Base-by-base conservation (phyloP, 2,329 filamentous ascomycete species). In the Apiospora malaysiana region DNA sequence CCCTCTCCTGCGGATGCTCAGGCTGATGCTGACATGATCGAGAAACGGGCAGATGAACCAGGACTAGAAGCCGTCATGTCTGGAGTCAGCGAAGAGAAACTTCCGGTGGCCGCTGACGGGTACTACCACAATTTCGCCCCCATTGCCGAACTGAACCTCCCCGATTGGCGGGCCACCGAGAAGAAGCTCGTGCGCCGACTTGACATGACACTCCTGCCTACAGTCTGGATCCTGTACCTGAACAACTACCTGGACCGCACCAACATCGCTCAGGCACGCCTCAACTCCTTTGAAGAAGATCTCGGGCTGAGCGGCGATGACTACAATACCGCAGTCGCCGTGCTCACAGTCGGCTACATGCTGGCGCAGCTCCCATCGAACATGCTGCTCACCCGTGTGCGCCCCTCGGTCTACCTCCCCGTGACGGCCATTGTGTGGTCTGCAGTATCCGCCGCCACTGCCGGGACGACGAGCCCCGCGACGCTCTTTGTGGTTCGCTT, bases 191-290 rank as follows among this genome's bases (percentile, higher is more conserved):
- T 70, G 12, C 45, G 65, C 2, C 65, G 47, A 5, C 65, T 70
- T 18, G 66, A 71, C 66, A 37, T 63, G 40, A 47, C 47, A 2
- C 59, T 71, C 8, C 18, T 68, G 16, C 70, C 59, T 25, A 71
- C 68, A 16, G 18, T 69, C 10, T 68, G 66, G 70, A 51, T 47
- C n/a, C 68, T 71, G 70, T 66, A 68, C 68, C 81, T 79, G 9
- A 79, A 85, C 56, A 84, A 82, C 73, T 85, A 85, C 75, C 78
- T 85, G 47, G 83, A 85, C 72, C 79, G 83, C 69, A 84, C 83
- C 16, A 86, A 85, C 74, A 83, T 85, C 66, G 83, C 82, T 47
- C 78, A 78, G 72, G 79, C 78, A n/a, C 75, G 76, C 67, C 73
- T 80, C 37, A 76, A 77, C 67, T 73, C 75, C 23, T 73, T 80